Evolutionary conservation across 1,284 basidiomycete genomes (phyloP).

Genomic region (Marasmius tenuissimus): DNA sequence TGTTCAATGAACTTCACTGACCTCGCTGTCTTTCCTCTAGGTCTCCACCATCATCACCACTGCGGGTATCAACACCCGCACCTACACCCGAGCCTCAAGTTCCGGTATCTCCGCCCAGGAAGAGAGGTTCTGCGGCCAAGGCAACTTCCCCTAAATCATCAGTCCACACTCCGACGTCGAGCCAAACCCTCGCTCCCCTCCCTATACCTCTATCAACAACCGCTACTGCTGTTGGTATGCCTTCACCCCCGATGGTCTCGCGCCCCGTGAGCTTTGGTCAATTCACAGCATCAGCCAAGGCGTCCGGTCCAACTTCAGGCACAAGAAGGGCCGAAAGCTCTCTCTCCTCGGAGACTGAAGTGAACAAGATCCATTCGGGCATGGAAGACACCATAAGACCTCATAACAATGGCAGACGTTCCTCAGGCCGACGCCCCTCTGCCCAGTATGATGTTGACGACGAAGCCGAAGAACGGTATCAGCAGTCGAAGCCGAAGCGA

Average conservation of each 20-base stretch:
- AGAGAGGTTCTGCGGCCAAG: background rate
- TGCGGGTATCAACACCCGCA: background rate
- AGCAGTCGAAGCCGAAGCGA: background rate
- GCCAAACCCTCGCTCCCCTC: conserved; percentile 17
- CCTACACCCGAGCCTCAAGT: background rate
- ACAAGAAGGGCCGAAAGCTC: conserved; percentile 13
- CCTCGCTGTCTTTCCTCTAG: background rate
- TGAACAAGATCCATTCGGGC: background rate
- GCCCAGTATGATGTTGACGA: background rate
- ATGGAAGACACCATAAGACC: background rate
- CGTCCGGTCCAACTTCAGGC: conserved; percentile 12
- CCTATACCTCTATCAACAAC: conserved; percentile 25
- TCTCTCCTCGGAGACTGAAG: conserved; percentile 14
- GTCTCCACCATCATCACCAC: background rate
- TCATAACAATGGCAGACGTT: background rate
- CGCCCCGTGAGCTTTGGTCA: conserved; percentile 48
- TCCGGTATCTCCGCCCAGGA: background rate
- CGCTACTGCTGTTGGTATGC: conserved; percentile 25
- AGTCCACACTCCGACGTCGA: background rate
- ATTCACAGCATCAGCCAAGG: conserved; percentile 31
- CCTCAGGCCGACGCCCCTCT: background rate
- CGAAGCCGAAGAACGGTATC: background rate
- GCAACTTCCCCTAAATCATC: background rate
- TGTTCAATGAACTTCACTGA: background rate
- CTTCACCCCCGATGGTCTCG: conserved; percentile 50